A percentile compares a stretch with the other conserved stretches of the same genome.
phyloP scores from a whole-genome alignment of 225 moss, liverwort and hornwort species.

The Pleurozium schreberi region DNA sequence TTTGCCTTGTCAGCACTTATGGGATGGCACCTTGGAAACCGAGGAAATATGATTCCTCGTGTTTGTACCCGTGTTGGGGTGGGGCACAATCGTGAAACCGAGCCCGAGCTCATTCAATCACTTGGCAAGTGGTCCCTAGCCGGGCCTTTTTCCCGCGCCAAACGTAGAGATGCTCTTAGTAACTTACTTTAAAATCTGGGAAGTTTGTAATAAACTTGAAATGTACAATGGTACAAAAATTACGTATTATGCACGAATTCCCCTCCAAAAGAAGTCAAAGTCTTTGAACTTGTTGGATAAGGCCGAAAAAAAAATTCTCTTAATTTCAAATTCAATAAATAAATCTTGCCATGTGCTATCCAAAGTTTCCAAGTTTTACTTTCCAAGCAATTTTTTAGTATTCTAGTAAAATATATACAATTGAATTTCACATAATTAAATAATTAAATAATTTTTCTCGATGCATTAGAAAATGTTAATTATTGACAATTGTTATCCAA shows the following conservation, averaged over 20 bases:
- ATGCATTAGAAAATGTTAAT: too few species aligned
- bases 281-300: fast-evolving
- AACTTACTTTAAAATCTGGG: too few species aligned
- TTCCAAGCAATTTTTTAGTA: background rate
- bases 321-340: background rate
- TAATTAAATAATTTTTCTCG: background rate
- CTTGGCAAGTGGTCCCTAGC: too few species aligned
- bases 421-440: background rate
- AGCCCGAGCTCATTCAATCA: too few species aligned
- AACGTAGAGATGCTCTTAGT: too few species aligned
- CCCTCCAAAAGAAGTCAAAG: background rate
- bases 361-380: background rate
- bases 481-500: background rate
- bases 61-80: too few species aligned
- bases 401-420: background rate
- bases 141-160: too few species aligned
- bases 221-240: background rate
- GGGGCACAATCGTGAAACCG: too few species aligned
- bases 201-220: background rate
- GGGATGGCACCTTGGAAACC: too few species aligned
- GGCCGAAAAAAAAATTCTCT: fast-evolving
- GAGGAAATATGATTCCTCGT: too few species aligned
- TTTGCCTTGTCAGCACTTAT: too few species aligned
- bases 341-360: fast-evolving
- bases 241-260: background rate